These are phyloP conservation scores for Ilyonectria mors-panacis DNA, from an alignment of 2,329 filamentous ascomycete genomes.

Conservation along the genomic window DNA sequence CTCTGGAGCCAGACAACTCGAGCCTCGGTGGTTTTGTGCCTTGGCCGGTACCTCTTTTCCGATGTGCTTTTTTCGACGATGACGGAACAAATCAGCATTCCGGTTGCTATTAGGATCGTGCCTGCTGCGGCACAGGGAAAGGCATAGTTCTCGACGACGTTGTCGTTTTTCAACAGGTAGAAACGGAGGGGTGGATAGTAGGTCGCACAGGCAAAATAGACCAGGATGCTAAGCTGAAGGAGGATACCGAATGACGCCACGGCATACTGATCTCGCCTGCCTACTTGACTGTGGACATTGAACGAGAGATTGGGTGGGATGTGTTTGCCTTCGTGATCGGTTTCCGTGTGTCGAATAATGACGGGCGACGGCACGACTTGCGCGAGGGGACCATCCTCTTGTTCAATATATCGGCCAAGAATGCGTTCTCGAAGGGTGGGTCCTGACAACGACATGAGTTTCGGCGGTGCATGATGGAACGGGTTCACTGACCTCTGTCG, in stretches of 20 bases:
- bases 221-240: conserved; percentile 44
- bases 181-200: conserved; percentile 31
- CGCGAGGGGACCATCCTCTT: too few relatives aligned
- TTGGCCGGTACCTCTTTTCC: conserved; percentile 41
- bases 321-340: too few relatives aligned
- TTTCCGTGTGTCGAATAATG: neutral
- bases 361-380: neutral
- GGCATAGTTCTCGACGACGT: conserved; percentile 36
- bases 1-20: conserved; percentile 51
- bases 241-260: conserved; percentile 38
- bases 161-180: conserved; percentile 29
- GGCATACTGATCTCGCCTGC: conserved; percentile 27
- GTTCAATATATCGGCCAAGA: too few relatives aligned
- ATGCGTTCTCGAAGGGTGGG: too few relatives aligned
- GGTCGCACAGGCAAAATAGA: conserved; percentile 30
- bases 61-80: conserved; percentile 51
- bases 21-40: neutral
- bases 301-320: conserved; percentile 20
- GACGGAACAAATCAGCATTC: conserved; percentile 50
- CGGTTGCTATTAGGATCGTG: conserved; percentile 45
- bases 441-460: too few relatives aligned
- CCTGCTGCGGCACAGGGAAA: conserved; percentile 47
- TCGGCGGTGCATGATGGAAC: too few relatives aligned
- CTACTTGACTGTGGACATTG: conserved; percentile 22
- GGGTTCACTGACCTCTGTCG: too few relatives aligned